phyloP scores from a whole-genome alignment of 2,329 filamentous ascomycete species.

The Colletotrichum sp. region DNA sequence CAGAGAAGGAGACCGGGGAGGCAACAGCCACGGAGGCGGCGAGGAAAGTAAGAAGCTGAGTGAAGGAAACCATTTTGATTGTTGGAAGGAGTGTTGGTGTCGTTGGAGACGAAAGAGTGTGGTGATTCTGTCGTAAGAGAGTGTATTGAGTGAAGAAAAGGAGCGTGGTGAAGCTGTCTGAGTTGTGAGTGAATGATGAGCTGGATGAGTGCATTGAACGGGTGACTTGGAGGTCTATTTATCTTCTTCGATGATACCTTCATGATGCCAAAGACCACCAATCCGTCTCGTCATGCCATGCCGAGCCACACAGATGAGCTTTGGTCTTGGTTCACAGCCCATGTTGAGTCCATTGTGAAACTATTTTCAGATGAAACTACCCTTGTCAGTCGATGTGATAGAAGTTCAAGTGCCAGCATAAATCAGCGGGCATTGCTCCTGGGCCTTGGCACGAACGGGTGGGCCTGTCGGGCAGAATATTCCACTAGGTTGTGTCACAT shows the following conservation, averaged over 20 bases:
- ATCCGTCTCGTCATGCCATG: neutral
- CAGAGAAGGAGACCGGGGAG: neutral
- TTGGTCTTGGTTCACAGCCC: neutral
- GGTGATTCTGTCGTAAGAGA: neutral
- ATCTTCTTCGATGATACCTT: neutral
- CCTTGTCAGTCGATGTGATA: neutral
- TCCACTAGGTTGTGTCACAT: neutral
- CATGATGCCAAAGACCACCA: neutral
- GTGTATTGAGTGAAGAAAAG: neutral
- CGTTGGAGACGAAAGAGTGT: neutral
- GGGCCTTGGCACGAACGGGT: neutral
- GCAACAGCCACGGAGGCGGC: neutral
- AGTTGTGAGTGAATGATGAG: neutral
- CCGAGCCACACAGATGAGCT: neutral
- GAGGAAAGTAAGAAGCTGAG: neutral
- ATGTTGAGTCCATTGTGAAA: neutral
- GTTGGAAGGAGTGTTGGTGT: neutral
- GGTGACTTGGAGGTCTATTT: neutral
- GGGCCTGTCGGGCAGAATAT: neutral
- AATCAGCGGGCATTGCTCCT: neutral
- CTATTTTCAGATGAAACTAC: neutral
- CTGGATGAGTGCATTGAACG: neutral
- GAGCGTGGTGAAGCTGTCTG: neutral
- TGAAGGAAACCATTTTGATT: neutral
- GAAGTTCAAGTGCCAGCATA: neutral